phyloP scores from a whole-genome alignment of 164 flowering plant genomes.

The Amborella trichopoda region DNA sequence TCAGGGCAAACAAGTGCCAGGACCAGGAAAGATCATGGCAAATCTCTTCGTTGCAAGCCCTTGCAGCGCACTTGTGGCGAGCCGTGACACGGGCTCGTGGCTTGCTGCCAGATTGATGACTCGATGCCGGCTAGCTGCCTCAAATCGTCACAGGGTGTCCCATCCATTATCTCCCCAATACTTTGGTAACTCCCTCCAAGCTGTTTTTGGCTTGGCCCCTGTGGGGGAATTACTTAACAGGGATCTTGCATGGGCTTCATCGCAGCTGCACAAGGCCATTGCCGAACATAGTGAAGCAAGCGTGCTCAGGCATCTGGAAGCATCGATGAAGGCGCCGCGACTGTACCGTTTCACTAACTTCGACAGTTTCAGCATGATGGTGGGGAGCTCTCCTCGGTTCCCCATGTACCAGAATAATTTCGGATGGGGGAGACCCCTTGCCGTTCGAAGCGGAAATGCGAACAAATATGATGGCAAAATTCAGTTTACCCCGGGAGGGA shows the following conservation, averaged over 20 bases:
- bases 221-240: constrained; percentile 38
- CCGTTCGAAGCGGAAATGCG: constrained; percentile 66
- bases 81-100: constrained; percentile 59
- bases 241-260: constrained; percentile 60
- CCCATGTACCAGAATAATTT: constrained; percentile 87
- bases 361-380: constrained; percentile 56
- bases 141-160: constrained; percentile 66
- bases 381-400: constrained; percentile 91
- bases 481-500: no score
- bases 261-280: constrained; percentile 38
- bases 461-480: constrained; percentile 89
- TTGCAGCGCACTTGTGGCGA: constrained; percentile 72
- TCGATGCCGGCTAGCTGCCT: constrained; percentile 66
- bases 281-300: constrained; percentile 30
- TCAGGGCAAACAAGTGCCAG: constrained; percentile 8
- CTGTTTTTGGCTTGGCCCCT: constrained; percentile 44
- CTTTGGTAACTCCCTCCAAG: constrained; percentile 89
- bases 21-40: constrained; percentile 17
- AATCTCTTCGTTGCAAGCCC: constrained; percentile 84
- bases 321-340: constrained; percentile 58
- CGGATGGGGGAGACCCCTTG: constrained; percentile 88
- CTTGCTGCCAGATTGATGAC: constrained; percentile 26
- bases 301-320: constrained; percentile 36
- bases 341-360: constrained; percentile 65
- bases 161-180: constrained; percentile 49